Base-by-base conservation (phyloP, 805 yeast genomes). In the Lipomyces sp. region DNA sequence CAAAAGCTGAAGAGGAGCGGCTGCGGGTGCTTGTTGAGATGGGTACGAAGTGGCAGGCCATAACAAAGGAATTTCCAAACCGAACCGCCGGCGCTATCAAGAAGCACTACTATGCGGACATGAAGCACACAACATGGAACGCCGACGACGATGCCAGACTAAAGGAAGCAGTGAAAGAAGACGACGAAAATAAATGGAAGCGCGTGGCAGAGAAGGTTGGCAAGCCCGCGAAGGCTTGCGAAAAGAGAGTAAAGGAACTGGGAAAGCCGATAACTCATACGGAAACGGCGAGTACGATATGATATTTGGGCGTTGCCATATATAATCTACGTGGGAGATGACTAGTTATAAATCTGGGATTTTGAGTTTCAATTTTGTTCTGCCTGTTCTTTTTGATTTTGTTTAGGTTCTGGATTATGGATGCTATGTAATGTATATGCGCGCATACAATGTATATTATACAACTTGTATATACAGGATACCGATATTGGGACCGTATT, bases 51-150 rank as follows among this genome's bases (percentile, higher is more conserved):
- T 63, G 66, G 66, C 58, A 57, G 28, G 57, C 55, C 3, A 63
- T 63, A 21, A 59, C 59, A 13, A 47, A 53, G 10, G 63, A 59
- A 26, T 63, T 63, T 37, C 66, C 66, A 8, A 56, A 62, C 38
- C 55, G 66, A 13, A 61, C 66, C 1, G 63, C 66, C 3, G 66
- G 65, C 18, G 66, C 66, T 11, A 62, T 63, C 46, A 63, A 63
- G 39, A 63, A 63, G 59, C 66, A 63, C 34, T 63, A 56, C 44
- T 63, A 63, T 44, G 66, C 66, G n/a, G 65, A 63, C 39, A 63
- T 63, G 66, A 62, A 62, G 47, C 61, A 62, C 41, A 50, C 52
- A 4, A 43, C 55, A 2, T 63, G 66, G 66, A 55, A 49, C 14
- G 53, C 56, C 13, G 62, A 60, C n/a, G 66, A 63, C 26, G 66